These are phyloP conservation scores for Saururus chinensis DNA, from an alignment of 164 flowering plant genomes.

Conservation along the genomic window DNA sequence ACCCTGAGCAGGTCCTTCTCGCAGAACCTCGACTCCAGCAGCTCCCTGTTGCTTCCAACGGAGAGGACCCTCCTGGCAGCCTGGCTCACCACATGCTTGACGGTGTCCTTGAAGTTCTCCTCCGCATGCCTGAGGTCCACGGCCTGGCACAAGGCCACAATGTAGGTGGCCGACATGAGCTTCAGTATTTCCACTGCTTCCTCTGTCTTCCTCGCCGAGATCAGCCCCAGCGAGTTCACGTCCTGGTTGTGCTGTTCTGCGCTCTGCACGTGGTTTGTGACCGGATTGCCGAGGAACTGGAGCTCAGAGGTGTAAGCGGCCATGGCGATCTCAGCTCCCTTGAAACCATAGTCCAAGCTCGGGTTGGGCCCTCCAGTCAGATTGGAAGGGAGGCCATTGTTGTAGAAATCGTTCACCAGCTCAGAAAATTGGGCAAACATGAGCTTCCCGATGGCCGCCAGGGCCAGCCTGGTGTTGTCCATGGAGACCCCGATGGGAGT, in stretches of 20 bases:
- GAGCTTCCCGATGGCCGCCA: conserved; percentile 36
- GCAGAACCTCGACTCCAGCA: conserved; percentile 30
- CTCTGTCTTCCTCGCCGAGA: conserved; percentile 35
- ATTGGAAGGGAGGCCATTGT: conserved; percentile 36
- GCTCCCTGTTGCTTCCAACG: conserved; percentile 24
- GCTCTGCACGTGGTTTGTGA: conserved; percentile 35
- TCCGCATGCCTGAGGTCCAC: conserved; percentile 39
- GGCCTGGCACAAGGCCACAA: conserved; percentile 42
- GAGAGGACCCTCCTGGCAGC: conserved; percentile 24
- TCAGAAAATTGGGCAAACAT: conserved; percentile 40
- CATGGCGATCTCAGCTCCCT: conserved; percentile 42
- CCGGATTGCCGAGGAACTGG: conserved; percentile 32
- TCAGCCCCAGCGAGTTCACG: conserved; percentile 40
- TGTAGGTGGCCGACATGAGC: conserved; percentile 38
- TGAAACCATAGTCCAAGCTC: conserved; percentile 37
- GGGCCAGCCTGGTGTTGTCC: conserved; percentile 31
- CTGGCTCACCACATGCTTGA: conserved; percentile 31
- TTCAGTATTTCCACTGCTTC: conserved; percentile 39
- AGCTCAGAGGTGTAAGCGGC: conserved; percentile 38
- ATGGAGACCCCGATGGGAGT: conserved; percentile 40
- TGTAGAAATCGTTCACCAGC: conserved; percentile 31
- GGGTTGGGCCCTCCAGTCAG: conserved; percentile 27
- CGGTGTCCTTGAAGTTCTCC: conserved; percentile 30
- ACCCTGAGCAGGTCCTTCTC: conserved; percentile 37
- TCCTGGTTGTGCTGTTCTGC: conserved; percentile 40